Conservation (phyloP, 306 rosid genomes). For the Crotalaria pallida region DNA sequence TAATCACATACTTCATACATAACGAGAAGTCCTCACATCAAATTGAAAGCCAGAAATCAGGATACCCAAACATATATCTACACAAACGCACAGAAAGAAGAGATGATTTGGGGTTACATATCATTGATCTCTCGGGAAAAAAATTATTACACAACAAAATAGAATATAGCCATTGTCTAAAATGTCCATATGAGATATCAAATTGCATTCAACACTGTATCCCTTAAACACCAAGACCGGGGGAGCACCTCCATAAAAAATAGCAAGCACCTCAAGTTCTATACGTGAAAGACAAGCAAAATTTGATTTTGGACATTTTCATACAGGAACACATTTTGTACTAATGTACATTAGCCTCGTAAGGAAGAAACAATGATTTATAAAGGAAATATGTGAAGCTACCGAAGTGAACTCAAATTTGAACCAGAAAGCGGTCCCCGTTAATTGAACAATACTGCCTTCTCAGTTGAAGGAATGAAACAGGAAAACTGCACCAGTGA, state of each 20-base stretch:
- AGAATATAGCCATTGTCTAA: slow-evolving; percentile 16
- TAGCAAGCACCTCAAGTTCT: slow-evolving; percentile 27
- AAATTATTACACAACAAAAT: slow-evolving; percentile 36
- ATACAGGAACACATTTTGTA: slow-evolving; percentile 28
- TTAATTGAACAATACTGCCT: slow-evolving; percentile 25
- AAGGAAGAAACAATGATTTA: neutral
- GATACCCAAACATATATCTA: neutral
- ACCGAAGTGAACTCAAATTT: slow-evolving; percentile 31
- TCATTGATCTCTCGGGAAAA: neutral
- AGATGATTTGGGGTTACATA: neutral
- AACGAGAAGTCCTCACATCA: neutral
- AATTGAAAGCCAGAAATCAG: neutral
- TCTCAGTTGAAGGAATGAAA: slow-evolving; percentile 30
- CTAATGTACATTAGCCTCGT: slow-evolving; percentile 45
- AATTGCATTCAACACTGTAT: slow-evolving; percentile 13
- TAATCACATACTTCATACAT: neutral
- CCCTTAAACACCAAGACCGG: slow-evolving; percentile 24
- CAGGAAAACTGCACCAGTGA: slow-evolving; percentile 27
- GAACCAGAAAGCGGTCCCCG: slow-evolving; percentile 35
- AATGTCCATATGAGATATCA: slow-evolving; percentile 1
- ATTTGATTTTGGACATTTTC: slow-evolving; percentile 42
- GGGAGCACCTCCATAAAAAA: slow-evolving; percentile 8
- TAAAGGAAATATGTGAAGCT: slow-evolving; percentile 20
- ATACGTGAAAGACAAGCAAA: slow-evolving; percentile 34
- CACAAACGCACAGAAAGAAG: too few species aligned